A percentile compares a stretch with the other conserved stretches of the same genome.
Conservation (phyloP, 352 stramenopile species). For the Blastocystis sp. region DNA sequence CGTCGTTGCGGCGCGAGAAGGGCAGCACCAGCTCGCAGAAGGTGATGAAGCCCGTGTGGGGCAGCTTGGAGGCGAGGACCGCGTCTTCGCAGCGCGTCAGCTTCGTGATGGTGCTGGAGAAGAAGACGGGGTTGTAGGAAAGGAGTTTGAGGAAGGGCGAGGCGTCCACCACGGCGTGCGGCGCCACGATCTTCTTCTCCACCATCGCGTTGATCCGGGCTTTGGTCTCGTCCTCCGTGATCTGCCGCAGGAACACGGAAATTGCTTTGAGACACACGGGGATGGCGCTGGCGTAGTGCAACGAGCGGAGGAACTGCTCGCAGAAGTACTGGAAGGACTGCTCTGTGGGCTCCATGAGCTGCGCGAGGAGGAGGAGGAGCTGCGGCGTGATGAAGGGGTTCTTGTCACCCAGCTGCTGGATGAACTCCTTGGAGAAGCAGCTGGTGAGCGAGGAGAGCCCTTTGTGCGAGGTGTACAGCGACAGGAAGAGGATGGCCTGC, state of each 20-base stretch:
- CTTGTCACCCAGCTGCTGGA: not conserved
- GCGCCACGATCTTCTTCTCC: not conserved
- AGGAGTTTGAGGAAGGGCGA: not conserved
- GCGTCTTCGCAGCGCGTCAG: not conserved
- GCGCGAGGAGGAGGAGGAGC: not conserved
- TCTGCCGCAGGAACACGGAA: not conserved
- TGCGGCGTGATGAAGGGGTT: not conserved
- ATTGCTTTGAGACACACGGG: not conserved
- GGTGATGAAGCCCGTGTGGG: not conserved
- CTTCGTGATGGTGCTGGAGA: not conserved
- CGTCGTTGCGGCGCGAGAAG: not conserved
- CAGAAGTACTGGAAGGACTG: not conserved
- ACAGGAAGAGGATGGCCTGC: not conserved
- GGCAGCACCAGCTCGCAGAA: not conserved
- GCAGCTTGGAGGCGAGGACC: not conserved
- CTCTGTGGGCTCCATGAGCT: not conserved
- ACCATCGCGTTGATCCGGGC: not conserved
- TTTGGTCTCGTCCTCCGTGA: not conserved
- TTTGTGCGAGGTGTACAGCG: not conserved
- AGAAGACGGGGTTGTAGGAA: not conserved
- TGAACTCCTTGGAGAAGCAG: not conserved
- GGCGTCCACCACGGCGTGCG: not conserved
- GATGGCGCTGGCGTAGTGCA: not conserved
- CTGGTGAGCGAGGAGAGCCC: not conserved
- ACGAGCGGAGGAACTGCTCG: not conserved